These are phyloP conservation scores for Thalassiosira profunda DNA, from an alignment of 108 stramenopile species.

Conservation along the genomic window DNA sequence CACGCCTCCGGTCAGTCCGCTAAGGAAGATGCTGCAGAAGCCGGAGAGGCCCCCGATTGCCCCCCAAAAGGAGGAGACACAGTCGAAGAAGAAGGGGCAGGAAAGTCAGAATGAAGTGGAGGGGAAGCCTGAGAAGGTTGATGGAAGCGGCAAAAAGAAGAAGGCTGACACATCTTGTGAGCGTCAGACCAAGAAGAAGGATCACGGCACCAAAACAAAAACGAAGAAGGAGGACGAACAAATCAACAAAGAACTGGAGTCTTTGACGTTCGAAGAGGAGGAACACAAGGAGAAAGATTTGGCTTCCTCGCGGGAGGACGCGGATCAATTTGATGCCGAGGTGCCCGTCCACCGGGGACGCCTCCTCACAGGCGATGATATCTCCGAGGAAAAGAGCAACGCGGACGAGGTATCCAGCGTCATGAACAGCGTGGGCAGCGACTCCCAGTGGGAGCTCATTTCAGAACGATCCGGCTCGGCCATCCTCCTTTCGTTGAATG, in stretches of 20 bases:
- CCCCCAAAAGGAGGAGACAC: background rate
- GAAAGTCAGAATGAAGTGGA: background rate
- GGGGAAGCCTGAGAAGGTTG: background rate
- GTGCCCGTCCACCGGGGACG: too few relatives aligned
- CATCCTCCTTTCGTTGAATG: slow-evolving; percentile 35
- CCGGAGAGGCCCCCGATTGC: background rate
- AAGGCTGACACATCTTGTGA: background rate
- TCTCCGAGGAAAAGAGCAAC: slow-evolving; percentile 23
- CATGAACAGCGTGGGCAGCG: background rate
- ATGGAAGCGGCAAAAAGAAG: background rate
- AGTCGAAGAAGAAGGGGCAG: background rate
- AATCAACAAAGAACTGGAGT: background rate
- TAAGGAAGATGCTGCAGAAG: slow-evolving; percentile 27
- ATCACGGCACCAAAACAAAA: background rate
- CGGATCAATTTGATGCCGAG: slow-evolving; percentile 11
- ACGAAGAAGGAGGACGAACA: background rate
- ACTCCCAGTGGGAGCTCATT: slow-evolving; percentile 40
- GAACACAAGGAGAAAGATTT: background rate
- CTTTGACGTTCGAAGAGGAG: background rate
- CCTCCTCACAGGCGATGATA: background rate
- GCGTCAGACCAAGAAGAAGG: background rate
- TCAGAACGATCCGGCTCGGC: slow-evolving; percentile 45
- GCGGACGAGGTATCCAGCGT: slow-evolving; percentile 3
- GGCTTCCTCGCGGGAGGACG: background rate
- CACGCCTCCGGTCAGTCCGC: too few relatives aligned